Evolutionary conservation across 108 stramenopile genomes (phyloP).

Genomic region (Skeletonema potamos): DNA sequence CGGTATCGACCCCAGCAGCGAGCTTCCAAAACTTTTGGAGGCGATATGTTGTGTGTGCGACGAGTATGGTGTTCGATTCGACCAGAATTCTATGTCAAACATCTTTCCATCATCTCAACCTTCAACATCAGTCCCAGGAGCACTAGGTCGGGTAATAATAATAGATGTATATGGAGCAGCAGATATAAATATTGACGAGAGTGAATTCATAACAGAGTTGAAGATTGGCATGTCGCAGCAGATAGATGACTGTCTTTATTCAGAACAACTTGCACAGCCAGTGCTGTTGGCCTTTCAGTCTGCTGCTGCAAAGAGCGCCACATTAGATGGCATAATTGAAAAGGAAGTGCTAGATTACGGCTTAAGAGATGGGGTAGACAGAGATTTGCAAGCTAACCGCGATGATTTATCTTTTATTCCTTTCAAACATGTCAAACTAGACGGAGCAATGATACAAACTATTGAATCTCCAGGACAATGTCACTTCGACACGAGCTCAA

Average conservation of each 20-base stretch:
- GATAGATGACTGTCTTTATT: slow-evolving; percentile 12
- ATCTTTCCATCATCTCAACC: not conserved
- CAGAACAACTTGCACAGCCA: slow-evolving; percentile 11
- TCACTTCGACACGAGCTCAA: slow-evolving; percentile 60
- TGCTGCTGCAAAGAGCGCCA: not conserved
- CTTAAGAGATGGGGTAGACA: slow-evolving; percentile 23
- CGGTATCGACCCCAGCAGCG: not conserved
- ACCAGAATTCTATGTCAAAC: not conserved
- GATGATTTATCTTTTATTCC: slow-evolving; percentile 24
- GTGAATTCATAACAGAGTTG: slow-evolving; percentile 17
- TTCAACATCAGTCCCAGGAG: not conserved
- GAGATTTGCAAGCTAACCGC: not conserved
- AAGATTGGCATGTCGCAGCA: slow-evolving; percentile 14
- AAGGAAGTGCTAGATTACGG: slow-evolving; percentile 43
- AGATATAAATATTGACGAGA: slow-evolving; percentile 14
- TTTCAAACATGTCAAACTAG: slow-evolving; percentile 41
- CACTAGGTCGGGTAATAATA: not conserved
- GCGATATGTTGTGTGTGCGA: not conserved
- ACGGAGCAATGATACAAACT: slow-evolving; percentile 49
- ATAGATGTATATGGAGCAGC: not conserved
- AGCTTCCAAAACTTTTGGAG: not conserved
- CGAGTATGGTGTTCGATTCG: slow-evolving; percentile 1
- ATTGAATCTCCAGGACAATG: slow-evolving; percentile 13
- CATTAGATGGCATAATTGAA: slow-evolving; percentile 18
- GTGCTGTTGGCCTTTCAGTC: slow-evolving; percentile 18